Base-by-base conservation (phyloP, 352 stramenopile species). In the Saprolegnia parasitica region DNA sequence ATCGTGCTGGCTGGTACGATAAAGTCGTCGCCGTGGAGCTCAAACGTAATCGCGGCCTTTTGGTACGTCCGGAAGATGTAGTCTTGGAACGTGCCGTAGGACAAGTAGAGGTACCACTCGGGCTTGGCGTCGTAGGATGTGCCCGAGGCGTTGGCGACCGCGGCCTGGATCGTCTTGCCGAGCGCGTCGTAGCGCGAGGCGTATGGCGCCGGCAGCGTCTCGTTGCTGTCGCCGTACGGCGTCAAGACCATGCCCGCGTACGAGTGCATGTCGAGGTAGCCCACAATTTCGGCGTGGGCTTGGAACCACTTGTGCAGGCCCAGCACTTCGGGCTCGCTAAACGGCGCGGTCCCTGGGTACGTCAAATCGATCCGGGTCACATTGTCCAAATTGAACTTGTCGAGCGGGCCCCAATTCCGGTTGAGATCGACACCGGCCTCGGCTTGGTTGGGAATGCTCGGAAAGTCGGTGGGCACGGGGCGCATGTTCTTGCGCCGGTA, bases 401-500 rank as follows among this genome's bases (percentile, higher is more conserved):
- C 20, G 5, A 54, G n/a, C 8, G 72, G 72, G 11, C 74, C 74
- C 61, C 63, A 79, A 64, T 79, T 79, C 58, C 74, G 74, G 67
- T 79, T 79, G 45, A 79, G 60, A 56, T 79, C 74, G 26, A 79
- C 68, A 37, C 74, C 74, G 39, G 72, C 71, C 16, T 64, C 52
- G 16, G 35, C 24, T 24, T 60, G 52, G 35, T 60, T 60, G 24
- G 52, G 11, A 40, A 60, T 16, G 3, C 24, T 40, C 15, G 40
- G 47, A 20, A 64, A 73, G 3, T 54, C 60, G 39, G n/a, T 46
- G 21, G 46, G 58, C 45, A 76, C 67, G 9, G 50, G 47, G 10
- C 71, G 71, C 47, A 74, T 65, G 67, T 79, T 79, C 72, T 79
- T 79, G 24, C 74, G 74, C 56, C 74, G 76, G 39, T 77, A 60